A percentile compares a stretch with the other conserved stretches of the same genome.
These are phyloP conservation scores for Trichoderma oligosporum DNA, from an alignment of 2,329 filamentous ascomycete genomes.

Conservation along the genomic window DNA sequence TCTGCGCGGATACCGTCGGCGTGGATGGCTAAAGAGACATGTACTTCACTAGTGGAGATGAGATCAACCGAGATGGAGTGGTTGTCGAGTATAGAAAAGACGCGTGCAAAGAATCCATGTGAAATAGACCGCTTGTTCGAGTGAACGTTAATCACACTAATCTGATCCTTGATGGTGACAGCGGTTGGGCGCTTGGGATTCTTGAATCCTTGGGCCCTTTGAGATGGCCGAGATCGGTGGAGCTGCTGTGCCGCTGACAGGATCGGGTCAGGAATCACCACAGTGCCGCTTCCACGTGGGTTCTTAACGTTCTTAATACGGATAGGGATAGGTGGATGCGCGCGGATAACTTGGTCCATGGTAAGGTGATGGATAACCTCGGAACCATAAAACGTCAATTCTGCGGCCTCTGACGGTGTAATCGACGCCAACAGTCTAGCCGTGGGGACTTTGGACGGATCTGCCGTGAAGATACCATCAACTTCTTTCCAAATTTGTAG, in stretches of 20 bases:
- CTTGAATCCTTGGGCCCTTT: conserved; percentile 35
- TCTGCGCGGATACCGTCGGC: conserved; percentile 63
- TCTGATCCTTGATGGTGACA: conserved; percentile 96
- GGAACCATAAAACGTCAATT: conserved; percentile 89
- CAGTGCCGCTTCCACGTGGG: conserved; percentile 70
- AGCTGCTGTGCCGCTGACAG: conserved; percentile 55
- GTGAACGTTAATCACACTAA: conserved; percentile 96
- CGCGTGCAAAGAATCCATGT: conserved; percentile 90
- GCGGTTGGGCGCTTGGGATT: conserved; percentile 75
- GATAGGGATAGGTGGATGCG: conserved; percentile 73
- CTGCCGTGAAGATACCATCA: conserved; percentile 83
- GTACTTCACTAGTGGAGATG: conserved; percentile 93
- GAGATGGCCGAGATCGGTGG: conserved; percentile 47
- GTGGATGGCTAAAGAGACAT: conserved; percentile 95
- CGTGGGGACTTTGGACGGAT: conserved; percentile 87
- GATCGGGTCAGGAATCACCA: conserved; percentile 72
- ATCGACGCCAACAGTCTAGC: conserved; percentile 85
- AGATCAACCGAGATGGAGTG: conserved; percentile 89
- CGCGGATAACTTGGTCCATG: conserved; percentile 92
- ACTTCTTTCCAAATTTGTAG: conserved; percentile 99
- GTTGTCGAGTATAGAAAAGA: conserved; percentile 86
- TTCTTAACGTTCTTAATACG: conserved; percentile 93
- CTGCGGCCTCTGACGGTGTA: conserved; percentile 90
- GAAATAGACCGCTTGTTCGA: conserved; percentile 95
- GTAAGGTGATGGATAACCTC: conserved; percentile 98